Conservation (phyloP, 441 rosid species). For the Corymbia citriodora region DNA sequence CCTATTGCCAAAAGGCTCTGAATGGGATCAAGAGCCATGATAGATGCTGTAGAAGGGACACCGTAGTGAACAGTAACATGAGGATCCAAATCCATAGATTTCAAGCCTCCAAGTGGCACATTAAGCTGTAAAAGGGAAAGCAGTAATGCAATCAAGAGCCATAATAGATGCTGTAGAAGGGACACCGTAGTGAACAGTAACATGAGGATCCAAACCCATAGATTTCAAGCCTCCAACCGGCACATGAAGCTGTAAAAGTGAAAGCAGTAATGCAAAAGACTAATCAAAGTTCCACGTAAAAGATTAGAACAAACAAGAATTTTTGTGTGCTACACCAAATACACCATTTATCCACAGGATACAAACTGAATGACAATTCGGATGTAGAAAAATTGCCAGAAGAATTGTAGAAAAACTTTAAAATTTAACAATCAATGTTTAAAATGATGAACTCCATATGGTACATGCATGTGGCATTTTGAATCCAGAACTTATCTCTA, state of each 20-base stretch:
- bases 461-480: neutral
- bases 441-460: neutral
- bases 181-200: conserved; percentile 50
- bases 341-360: neutral
- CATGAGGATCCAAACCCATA: conserved; percentile 36
- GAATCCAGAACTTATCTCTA: neutral
- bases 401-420: neutral
- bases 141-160: conserved; percentile 41
- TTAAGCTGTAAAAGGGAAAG: conserved; percentile 4
- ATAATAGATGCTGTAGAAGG: conserved; percentile 63
- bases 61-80: conserved; percentile 47
- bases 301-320: neutral
- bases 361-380: neutral
- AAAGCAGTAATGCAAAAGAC: neutral
- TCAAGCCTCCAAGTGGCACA: conserved; percentile 23
- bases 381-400: neutral
- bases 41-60: conserved; percentile 57
- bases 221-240: conserved; percentile 22
- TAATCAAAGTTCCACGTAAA: neutral
- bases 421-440: neutral
- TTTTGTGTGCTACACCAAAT: neutral
- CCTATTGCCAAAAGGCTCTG: conserved; percentile 64
- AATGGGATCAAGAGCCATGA: conserved; percentile 55
- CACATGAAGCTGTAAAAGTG: conserved; percentile 6
- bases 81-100: conserved; percentile 34